phyloP scores from a whole-genome alignment of 2,329 filamentous ascomycete species.

The Pyrenophora teres region DNA sequence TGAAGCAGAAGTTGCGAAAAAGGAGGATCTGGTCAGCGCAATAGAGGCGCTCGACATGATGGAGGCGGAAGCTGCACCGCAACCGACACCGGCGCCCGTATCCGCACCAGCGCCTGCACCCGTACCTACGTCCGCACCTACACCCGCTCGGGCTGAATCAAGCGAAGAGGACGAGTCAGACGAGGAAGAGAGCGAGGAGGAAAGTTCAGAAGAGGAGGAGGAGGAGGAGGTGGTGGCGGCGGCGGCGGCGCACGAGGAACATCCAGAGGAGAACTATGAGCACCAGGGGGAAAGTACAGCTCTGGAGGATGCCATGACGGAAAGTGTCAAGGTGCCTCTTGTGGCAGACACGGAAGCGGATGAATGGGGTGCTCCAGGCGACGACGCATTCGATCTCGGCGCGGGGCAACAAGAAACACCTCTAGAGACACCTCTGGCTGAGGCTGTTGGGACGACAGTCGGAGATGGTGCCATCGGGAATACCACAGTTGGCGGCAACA shows the following conservation, averaged over 20 bases:
- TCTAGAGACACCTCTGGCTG: conserved; percentile 27
- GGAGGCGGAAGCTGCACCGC: conserved; percentile 1
- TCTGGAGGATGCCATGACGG: conserved; percentile 53
- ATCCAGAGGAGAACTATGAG: conserved; percentile 49
- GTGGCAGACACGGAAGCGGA: conserved; percentile 49
- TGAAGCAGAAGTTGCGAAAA: conserved; percentile 9
- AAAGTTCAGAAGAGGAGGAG: conserved; percentile 16
- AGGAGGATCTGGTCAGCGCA: conserved; percentile 22
- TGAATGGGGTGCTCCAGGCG: conserved; percentile 39
- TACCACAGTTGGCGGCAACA: conserved; percentile 36
- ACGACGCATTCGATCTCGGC: conserved; percentile 39
- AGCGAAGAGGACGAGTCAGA: conserved; percentile 21
- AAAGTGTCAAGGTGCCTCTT: conserved; percentile 49
- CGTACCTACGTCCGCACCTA: too few relatives aligned
- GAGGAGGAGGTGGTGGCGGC: too few relatives aligned
- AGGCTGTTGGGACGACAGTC: conserved; percentile 39
- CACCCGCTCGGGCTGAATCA: background rate
- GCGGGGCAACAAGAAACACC: conserved; percentile 30
- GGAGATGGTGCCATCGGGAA: conserved; percentile 40
- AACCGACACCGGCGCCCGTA: too few relatives aligned
- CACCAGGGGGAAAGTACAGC: conserved; percentile 53
- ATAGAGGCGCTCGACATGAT: conserved; percentile 25
- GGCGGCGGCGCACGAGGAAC: conserved; percentile 15
- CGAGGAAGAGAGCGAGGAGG: conserved; percentile 44
- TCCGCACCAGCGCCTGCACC: too few relatives aligned